phyloP scores from a whole-genome alignment of 495 filamentous ascomycete species.

The Apiosordaria backusii region DNA sequence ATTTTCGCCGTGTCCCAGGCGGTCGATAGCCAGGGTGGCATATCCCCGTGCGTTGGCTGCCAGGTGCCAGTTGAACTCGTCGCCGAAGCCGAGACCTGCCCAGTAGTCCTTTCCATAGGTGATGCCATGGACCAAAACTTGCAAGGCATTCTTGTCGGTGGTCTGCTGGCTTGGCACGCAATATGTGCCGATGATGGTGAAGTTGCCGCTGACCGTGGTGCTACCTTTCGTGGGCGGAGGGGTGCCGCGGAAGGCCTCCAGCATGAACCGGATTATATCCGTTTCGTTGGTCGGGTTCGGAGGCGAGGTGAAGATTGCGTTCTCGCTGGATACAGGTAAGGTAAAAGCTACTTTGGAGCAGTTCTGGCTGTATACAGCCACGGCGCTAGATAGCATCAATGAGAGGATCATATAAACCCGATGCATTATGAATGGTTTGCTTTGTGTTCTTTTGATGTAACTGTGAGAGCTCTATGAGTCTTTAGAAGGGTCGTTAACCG shows the following conservation, averaged over 20 bases:
- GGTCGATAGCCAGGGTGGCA: constrained; percentile 25
- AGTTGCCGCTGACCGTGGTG: constrained; percentile 10
- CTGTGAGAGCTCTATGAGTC: too few species aligned
- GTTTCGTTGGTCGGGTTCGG: too few species aligned
- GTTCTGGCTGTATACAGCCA: too few species aligned
- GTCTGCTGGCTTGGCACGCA: constrained; percentile 7
- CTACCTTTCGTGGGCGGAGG: constrained; percentile 3
- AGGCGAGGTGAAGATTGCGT: too few species aligned
- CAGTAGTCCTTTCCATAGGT: constrained; percentile 23
- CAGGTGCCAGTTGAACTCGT: constrained; percentile 17
- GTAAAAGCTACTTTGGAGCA: too few species aligned
- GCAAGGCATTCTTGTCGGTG: not conserved
- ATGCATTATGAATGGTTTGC: too few species aligned
- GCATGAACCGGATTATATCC: constrained; percentile 4
- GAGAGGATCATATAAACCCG: too few species aligned
- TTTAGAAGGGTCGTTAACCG: too few species aligned
- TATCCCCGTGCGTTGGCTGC: constrained; percentile 15
- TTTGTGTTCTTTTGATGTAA: too few species aligned
- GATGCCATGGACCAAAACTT: constrained; percentile 26
- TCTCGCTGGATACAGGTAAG: too few species aligned
- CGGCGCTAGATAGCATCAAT: too few species aligned
- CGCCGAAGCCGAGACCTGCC: constrained; percentile 13
- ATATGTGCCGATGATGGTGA: constrained; percentile 15
- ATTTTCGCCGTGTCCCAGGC: constrained; percentile 23
- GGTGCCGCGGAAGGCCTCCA: constrained; percentile 4